Conservation (phyloP, 371 early-diverging fungal genomes). For the Apophysomyces ossiformis region DNA sequence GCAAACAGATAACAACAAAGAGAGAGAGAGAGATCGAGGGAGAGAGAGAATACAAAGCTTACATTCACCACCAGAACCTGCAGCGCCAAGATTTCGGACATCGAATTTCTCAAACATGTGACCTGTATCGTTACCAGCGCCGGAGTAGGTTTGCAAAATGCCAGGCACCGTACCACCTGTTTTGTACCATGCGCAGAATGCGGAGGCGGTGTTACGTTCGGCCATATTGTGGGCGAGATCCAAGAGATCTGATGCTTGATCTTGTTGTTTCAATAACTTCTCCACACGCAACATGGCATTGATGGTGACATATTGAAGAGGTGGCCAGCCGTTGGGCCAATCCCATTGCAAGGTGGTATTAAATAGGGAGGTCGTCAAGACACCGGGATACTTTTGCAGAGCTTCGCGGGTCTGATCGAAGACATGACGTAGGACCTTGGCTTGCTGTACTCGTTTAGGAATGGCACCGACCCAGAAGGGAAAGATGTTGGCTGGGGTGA, state of each 20-base stretch:
- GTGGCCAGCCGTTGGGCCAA: constrained; percentile 85
- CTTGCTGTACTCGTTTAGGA: constrained; percentile 29
- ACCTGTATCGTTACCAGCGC: constrained; percentile 39
- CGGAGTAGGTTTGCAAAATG: constrained; percentile 32
- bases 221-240: constrained; percentile 57
- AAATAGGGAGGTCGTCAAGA: constrained; percentile 67
- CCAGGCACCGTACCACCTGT: constrained; percentile 68
- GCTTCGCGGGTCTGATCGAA: constrained; percentile 38
- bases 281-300: constrained; percentile 50
- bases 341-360: constrained; percentile 87
- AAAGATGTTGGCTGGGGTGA: constrained; percentile 45
- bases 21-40: neutral
- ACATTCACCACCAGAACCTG: constrained; percentile 86
- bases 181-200: constrained; percentile 73
- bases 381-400: constrained; percentile 58
- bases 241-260: neutral
- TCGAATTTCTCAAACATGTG: constrained; percentile 88
- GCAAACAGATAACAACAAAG: neutral
- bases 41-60: constrained; percentile 4
- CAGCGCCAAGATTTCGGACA: constrained; percentile 56
- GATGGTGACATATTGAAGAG: constrained; percentile 60
- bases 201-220: constrained; percentile 64
- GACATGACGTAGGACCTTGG: constrained; percentile 25
- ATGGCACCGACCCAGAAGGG: constrained; percentile 58
- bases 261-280: constrained; percentile 16